These are phyloP conservation scores for Biscogniauxia marginata DNA, from an alignment of 2,329 filamentous ascomycete genomes.

Conservation along the genomic window DNA sequence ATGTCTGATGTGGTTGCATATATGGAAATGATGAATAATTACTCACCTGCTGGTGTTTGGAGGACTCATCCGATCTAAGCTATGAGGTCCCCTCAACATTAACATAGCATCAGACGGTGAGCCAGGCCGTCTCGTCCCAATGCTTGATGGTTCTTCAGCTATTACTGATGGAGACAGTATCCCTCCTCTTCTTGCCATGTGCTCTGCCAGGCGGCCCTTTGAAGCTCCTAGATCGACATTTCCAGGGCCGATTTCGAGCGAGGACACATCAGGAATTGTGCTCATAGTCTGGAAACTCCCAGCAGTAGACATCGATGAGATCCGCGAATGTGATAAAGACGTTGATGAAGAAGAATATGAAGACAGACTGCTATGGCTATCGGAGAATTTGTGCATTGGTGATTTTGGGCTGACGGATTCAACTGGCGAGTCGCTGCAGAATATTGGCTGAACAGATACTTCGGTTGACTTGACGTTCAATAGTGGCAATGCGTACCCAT, in stretches of 20 bases:
- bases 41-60: conserved; percentile 24
- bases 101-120: conserved; percentile 35
- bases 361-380: conserved; percentile 53
- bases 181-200: conserved; percentile 14
- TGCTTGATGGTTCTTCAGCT: conserved; percentile 11
- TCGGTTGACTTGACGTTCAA: conserved; percentile 38
- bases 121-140: conserved; percentile 11
- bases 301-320: conserved; percentile 54
- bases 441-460: conserved; percentile 18
- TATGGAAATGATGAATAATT: conserved; percentile 5
- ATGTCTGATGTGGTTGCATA: conserved; percentile 2
- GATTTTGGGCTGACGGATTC: conserved; percentile 34
- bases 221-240: conserved; percentile 3
- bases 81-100: conserved; percentile 22
- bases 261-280: conserved; percentile 37
- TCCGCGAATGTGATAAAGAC: conserved; percentile 49
- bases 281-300: conserved; percentile 39
- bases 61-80: conserved; percentile 18
- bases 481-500: conserved; percentile 47
- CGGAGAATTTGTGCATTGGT: conserved; percentile 45
- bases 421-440: conserved; percentile 26
- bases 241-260: conserved; percentile 32
- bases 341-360: conserved; percentile 47
- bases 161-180: conserved; percentile 14
- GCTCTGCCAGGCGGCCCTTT: conserved; percentile 4